These are phyloP conservation scores for Steccherinum ochraceum DNA, from an alignment of 768 basidiomycete genomes.

Conservation along the genomic window DNA sequence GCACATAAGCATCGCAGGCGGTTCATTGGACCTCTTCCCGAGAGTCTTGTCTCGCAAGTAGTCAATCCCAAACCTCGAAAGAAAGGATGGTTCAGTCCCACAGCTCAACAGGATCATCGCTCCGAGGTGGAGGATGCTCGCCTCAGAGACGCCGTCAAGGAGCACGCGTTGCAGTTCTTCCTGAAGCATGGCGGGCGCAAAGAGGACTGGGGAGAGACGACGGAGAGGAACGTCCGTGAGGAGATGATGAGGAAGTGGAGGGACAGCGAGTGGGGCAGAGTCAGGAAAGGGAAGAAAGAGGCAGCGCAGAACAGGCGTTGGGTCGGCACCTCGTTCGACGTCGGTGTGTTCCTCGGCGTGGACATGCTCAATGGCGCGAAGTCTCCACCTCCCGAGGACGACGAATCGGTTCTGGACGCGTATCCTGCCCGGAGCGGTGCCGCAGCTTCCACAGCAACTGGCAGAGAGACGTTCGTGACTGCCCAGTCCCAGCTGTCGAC, in stretches of 20 bases:
- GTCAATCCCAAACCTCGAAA: conserved; percentile 15
- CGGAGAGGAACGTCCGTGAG: conserved; percentile 42
- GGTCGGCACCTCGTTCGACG: conserved; percentile 72
- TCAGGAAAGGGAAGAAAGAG: conserved; percentile 26
- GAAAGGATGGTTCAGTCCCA: conserved; percentile 6
- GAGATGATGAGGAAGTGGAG: conserved; percentile 59
- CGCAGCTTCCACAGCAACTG: conserved; percentile 6
- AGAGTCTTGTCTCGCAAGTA: conserved; percentile 40
- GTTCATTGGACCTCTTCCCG: conserved; percentile 76
- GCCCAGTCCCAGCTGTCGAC: conserved; percentile 14
- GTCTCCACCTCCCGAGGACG: background rate
- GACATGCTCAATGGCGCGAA: conserved; percentile 41
- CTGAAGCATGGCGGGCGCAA: conserved; percentile 53
- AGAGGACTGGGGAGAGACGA: conserved; percentile 61
- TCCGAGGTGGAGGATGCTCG: conserved; percentile 30
- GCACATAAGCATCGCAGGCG: conserved; percentile 42
- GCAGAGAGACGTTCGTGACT: conserved; percentile 23
- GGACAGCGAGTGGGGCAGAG: conserved; percentile 58
- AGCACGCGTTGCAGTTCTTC: conserved; percentile 61
- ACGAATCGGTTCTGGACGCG: background rate
- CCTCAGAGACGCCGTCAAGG: conserved; percentile 44
- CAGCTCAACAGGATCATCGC: conserved; percentile 13
- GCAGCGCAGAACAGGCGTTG: conserved; percentile 34
- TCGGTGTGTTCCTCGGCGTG: conserved; percentile 72
- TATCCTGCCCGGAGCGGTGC: background rate